Evolutionary conservation across 2,329 filamentous ascomycete genomes (phyloP), one percentile per base, ranked within the genome.

Genomic region (Aurifilum marmelostoma): DNA sequence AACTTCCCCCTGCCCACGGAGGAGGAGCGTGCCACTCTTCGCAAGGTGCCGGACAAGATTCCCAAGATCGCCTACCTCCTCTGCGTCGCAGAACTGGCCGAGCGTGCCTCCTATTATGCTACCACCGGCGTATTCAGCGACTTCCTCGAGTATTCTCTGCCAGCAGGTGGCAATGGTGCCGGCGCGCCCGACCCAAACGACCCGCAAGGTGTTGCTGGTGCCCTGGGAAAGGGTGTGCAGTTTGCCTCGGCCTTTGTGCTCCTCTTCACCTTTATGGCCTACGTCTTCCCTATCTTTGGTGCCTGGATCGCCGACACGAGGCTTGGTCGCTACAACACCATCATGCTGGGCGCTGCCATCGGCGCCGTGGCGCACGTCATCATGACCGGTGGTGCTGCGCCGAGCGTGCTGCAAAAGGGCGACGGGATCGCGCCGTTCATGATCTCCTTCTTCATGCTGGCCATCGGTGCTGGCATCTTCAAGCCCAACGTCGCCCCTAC

Each of bases 401-500:
- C 90, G 0, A 77, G 80, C 1, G 83, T 90, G 18, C 86, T 92
- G 62, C 79, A 83, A 29, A 75, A 54, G 52, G 79, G 85, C 8
- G 78, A 85, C 2, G 82, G 81, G 27, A 83, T 90, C n/a, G 87
- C 83, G 0, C 86, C 86, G 9, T 90, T 92, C 67, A 78, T 90
- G 2, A 79, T 89, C 39, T 87, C 88, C 32, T 83, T 92, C 72
- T 78, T 92, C 59, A 82, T 92, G 69, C 89, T 92, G 76, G 89
- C 89, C 2, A 74, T 92, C 7, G 90, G 90, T 59, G 90, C 89
- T 1, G 90, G 90, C 68, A 87, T 89, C 68, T 92, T 92, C 83
- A 93, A 92, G 80, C 85, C 88, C 24, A 92, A 83, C 67, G 78
- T 84, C 1, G 77, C 81, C 5, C 82, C 82, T 0, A 78, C 76